Base-by-base conservation (phyloP, 2,329 filamentous ascomycete genomes). In the Cladophialophora yegresii region DNA sequence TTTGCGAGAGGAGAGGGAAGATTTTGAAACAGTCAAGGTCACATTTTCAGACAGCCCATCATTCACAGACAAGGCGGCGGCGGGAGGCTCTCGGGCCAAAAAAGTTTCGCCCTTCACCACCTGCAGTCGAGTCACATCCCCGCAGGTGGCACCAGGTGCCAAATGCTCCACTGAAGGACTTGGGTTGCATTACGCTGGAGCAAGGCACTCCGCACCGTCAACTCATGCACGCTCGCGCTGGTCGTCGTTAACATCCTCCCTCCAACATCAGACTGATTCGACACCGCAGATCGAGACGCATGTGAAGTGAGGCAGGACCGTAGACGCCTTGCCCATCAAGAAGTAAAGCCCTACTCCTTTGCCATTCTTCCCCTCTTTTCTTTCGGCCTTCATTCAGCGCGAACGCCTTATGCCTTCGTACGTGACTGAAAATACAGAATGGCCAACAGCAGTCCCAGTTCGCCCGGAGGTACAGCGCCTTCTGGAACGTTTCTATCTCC, bases 1-100 rank as follows among this genome's bases (percentile, higher is more conserved):
- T 23, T 23, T 6, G 32, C 23, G 8, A 16, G 30, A 33, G 30
- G 55, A 54, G 43, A 58, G 57, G 33, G 23, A 66, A 51, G 57
- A 53, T 16, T 47, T 43, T 28, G 26, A 16, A 53, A 22, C 40
- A 23, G 61, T 60, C 23, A 47, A 40, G 26, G 63, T 65, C 58
- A 65, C 63, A 65, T 65, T 54, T 61, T 58, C 43, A 54, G 32
- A 61, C 50, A 55, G 45, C 47, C 54, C 53, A 22, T 30, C 55
- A 43, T 8, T 23, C 55, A 20, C 43, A 63, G 49, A 47, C 33
- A 53, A 62, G 43, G 30, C 50, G 54, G 36, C 33, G 22, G 54
- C 32, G 26, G 51, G 40, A 26, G 54, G 56, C 36, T 43, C 40
- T 33, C 23, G 47, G 47, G n/a, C 33, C 43, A 47, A 58, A 64